Conservation (phyloP, 441 rosid species). For the Corymbia calophylla region DNA sequence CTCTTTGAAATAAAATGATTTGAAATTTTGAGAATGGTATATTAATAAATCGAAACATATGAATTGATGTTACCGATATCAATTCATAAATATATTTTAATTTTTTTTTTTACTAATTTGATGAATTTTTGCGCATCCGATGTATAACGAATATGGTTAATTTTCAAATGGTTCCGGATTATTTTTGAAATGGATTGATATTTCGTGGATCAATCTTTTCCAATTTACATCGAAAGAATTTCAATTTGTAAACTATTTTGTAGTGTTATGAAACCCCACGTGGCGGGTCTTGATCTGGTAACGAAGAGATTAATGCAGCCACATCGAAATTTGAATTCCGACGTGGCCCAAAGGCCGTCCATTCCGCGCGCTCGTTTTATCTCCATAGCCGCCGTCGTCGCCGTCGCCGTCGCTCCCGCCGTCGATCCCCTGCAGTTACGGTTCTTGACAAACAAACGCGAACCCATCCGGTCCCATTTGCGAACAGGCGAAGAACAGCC, state of each 20-base stretch:
- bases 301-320: background rate
- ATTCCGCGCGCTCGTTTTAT: background rate
- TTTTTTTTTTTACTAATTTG: background rate
- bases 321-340: background rate
- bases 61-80: fast-evolving
- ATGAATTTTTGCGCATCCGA: fast-evolving
- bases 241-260: background rate
- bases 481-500: background rate
- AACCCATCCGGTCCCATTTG: background rate
- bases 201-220: background rate
- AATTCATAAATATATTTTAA: background rate
- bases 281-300: background rate
- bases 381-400: background rate
- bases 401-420: background rate
- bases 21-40: background rate
- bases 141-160: fast-evolving
- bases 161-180: background rate
- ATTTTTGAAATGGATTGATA: no score
- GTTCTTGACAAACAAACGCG: background rate
- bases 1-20: background rate
- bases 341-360: background rate
- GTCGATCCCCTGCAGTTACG: background rate
- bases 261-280: background rate
- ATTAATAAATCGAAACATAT: background rate
- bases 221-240: fast-evolving